Percentiles rank a stretch among this genome's conserved stretches.
phyloP scores from a whole-genome alignment of 73 alveolate species.

The Diophrys appendiculata region DNA sequence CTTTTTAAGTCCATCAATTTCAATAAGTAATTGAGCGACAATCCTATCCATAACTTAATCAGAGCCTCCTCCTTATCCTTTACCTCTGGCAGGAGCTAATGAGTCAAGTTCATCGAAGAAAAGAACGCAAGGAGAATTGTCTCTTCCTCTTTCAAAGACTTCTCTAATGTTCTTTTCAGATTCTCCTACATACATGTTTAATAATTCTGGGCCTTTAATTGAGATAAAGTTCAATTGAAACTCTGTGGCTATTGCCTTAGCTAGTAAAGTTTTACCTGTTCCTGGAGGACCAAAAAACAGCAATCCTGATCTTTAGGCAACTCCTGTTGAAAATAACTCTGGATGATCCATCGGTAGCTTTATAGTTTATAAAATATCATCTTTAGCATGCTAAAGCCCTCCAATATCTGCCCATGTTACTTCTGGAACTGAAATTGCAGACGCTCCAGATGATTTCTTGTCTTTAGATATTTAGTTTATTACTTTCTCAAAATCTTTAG shows the following conservation, averaged over 20 bases:
- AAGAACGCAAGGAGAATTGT: constrained; percentile 85
- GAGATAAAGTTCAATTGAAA: constrained; percentile 85
- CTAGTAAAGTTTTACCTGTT: constrained; percentile 90
- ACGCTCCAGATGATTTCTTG: constrained; percentile 48
- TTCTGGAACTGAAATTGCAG: constrained; percentile 64
- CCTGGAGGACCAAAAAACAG: constrained; percentile 96
- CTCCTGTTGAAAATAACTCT: constrained; percentile 74
- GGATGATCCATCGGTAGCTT: constrained; percentile 81
- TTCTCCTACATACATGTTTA: constrained; percentile 94
- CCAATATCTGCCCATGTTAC: constrained; percentile 93
- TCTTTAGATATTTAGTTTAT: constrained; percentile 16
- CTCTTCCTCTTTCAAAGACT: constrained; percentile 87
- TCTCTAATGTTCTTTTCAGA: constrained; percentile 93
- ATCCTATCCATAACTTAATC: constrained; percentile 93
- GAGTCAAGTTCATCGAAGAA: constrained; percentile 97
- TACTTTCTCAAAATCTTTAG: constrained; percentile 5
- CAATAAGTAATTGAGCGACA: constrained; percentile 85
- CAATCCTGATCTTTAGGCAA: constrained; percentile 84
- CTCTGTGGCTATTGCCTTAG: constrained; percentile 91
- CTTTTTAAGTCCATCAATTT: constrained; percentile 76
- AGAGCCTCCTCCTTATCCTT: constrained; percentile 66
- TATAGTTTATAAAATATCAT: constrained; percentile 82
- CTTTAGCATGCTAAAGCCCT: constrained; percentile 88
- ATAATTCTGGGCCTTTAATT: constrained; percentile 95
- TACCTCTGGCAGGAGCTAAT: constrained; percentile 91